Percentiles rank a stretch among this genome's conserved stretches.
Evolutionary conservation across 768 basidiomycete species (phyloP).

Genomic region (Tylopilus felleus): DNA sequence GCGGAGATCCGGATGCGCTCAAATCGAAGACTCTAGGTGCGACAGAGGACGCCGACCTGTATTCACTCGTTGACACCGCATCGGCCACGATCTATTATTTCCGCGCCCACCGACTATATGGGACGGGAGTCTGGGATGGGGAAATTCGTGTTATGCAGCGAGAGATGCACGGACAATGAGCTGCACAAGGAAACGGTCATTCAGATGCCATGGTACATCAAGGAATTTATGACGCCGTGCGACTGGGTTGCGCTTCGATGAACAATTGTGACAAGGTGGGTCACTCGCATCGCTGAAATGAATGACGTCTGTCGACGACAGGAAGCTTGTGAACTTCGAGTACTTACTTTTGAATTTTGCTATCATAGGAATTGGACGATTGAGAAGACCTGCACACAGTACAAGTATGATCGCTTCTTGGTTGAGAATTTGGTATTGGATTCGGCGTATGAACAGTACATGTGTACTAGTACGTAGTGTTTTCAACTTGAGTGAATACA

Average conservation of each 20-base stretch:
- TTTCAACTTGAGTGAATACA: too few relatives aligned
- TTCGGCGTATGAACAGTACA: background rate
- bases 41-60: constrained; percentile 8
- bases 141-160: constrained; percentile 21
- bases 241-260: constrained; percentile 22
- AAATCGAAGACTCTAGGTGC: background rate
- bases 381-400: too few relatives aligned
- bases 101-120: constrained; percentile 15
- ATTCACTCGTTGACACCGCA: constrained; percentile 23
- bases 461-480: too few relatives aligned
- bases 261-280: background rate
- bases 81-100: constrained; percentile 27
- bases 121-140: constrained; percentile 18
- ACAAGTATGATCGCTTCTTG: too few relatives aligned
- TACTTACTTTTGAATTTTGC: too few relatives aligned
- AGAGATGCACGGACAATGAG: constrained; percentile 16
- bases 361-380: too few relatives aligned
- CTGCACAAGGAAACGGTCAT: constrained; percentile 26
- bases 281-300: too few relatives aligned
- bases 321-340: too few relatives aligned
- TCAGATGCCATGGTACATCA: constrained; percentile 21
- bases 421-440: too few relatives aligned
- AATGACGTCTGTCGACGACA: too few relatives aligned
- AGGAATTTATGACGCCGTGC: constrained; percentile 12
- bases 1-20: constrained; percentile 9